These are phyloP conservation scores for Xylaria sp. DNA, from an alignment of 2,329 filamentous ascomycete genomes.

Conservation along the genomic window DNA sequence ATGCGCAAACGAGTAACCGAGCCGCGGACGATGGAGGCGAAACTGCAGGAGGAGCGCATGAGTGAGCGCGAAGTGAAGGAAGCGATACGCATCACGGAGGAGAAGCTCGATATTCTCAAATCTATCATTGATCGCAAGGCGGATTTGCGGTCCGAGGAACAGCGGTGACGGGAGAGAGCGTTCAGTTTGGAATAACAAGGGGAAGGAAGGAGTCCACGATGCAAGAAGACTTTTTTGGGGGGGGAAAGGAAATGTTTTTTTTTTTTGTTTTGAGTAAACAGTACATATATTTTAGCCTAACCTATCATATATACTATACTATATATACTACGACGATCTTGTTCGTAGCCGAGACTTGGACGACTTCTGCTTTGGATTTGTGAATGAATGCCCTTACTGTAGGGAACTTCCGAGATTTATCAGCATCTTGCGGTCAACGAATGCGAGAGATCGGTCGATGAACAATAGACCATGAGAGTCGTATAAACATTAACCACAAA, in stretches of 20 bases:
- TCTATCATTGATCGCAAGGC: conserved; percentile 60
- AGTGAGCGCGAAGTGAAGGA: conserved; percentile 69
- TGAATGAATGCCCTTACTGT: neutral
- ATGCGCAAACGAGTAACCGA: conserved; percentile 47
- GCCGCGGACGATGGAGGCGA: conserved; percentile 55
- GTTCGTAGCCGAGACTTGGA: neutral
- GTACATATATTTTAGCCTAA: too few species aligned
- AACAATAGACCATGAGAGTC: neutral
- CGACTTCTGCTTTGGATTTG: neutral
- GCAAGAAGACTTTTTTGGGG: too few species aligned
- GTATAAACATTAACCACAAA: neutral
- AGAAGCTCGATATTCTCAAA: conserved; percentile 73
- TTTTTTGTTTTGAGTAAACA: too few species aligned
- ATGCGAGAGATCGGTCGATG: too few species aligned
- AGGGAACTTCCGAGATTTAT: neutral
- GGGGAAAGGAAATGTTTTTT: too few species aligned
- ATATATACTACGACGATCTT: conserved; percentile 1
- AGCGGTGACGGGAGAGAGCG: neutral
- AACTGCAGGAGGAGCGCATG: conserved; percentile 55
- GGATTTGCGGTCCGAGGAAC: conserved; percentile 18
- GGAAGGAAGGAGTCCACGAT: neutral
- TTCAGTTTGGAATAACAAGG: neutral
- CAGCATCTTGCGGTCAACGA: too few species aligned
- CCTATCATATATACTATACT: neutral
- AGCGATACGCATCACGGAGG: conserved; percentile 80